These are phyloP conservation scores for Coniella lustricola DNA, from an alignment of 2,329 filamentous ascomycete species.

Conservation along the genomic window DNA sequence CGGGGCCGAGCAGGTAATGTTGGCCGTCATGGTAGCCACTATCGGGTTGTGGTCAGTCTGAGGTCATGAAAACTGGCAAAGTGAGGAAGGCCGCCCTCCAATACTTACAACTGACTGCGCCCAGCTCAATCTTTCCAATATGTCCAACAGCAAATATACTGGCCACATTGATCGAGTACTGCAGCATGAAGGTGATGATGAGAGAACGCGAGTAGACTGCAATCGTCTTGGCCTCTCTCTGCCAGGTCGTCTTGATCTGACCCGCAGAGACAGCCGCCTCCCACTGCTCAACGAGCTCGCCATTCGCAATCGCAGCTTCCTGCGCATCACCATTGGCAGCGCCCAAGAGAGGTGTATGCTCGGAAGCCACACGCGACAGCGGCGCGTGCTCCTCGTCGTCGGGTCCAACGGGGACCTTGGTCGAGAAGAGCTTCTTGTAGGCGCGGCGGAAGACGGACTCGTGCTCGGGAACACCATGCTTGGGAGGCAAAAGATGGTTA, in stretches of 20 bases:
- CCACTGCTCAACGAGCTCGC: constrained; percentile 67
- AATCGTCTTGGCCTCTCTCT: constrained; percentile 78
- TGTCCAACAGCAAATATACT: constrained; percentile 73
- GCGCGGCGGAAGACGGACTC: constrained; percentile 31
- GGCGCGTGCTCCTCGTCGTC: constrained; percentile 32
- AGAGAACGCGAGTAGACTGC: constrained; percentile 63
- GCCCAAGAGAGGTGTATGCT: constrained; percentile 35
- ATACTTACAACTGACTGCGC: constrained; percentile 49
- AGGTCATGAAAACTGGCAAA: neutral
- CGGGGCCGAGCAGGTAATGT: constrained; percentile 69
- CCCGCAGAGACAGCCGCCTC: constrained; percentile 76
- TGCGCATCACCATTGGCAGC: constrained; percentile 18
- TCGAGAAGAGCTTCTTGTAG: constrained; percentile 45
- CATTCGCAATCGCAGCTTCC: constrained; percentile 33
- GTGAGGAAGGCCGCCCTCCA: neutral
- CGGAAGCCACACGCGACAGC: constrained; percentile 56
- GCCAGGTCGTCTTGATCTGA: constrained; percentile 83
- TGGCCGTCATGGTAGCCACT: constrained; percentile 71
- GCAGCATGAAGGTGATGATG: constrained; percentile 67
- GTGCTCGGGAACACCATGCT: constrained; percentile 35
- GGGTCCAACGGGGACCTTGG: constrained; percentile 37
- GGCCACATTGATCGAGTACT: constrained; percentile 78
- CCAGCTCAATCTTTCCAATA: constrained; percentile 63
- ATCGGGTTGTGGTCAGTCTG: no score
- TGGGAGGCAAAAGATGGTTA: constrained; percentile 59